These are phyloP conservation scores for Pyrenophora teres DNA, from an alignment of 2,329 filamentous ascomycete genomes.

Conservation along the genomic window DNA sequence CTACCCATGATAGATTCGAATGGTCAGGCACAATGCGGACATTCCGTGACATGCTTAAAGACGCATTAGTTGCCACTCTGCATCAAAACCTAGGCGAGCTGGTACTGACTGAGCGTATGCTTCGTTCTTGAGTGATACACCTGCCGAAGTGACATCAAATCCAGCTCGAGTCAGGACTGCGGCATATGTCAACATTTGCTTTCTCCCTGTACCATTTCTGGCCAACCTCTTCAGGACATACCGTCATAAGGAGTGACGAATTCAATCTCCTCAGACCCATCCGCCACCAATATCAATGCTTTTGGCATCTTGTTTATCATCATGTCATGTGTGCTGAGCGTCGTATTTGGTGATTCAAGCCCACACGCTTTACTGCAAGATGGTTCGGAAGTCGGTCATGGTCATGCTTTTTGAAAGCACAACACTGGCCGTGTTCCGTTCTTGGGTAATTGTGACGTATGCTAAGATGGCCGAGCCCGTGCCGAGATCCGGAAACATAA, in stretches of 20 bases:
- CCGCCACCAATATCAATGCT: slow-evolving; percentile 46
- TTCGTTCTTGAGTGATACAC: slow-evolving; percentile 42
- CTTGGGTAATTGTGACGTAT: slow-evolving; percentile 14
- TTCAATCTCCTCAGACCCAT: slow-evolving; percentile 50
- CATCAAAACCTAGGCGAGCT: not conserved
- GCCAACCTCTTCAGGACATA: slow-evolving; percentile 13
- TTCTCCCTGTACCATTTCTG: not conserved
- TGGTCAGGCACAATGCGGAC: slow-evolving; percentile 45
- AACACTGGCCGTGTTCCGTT: not conserved
- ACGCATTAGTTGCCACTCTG: not conserved
- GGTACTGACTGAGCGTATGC: slow-evolving; percentile 34
- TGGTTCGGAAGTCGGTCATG: not conserved
- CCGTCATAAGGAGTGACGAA: slow-evolving; percentile 50
- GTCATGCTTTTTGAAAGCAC: not conserved
- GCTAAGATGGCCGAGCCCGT: slow-evolving; percentile 4
- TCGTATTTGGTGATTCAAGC: not conserved
- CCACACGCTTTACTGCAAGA: not conserved
- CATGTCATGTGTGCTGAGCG: not conserved
- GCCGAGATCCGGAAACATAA: slow-evolving; percentile 3
- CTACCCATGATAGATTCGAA: slow-evolving; percentile 25
- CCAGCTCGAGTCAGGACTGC: slow-evolving; percentile 47
- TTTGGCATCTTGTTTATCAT: slow-evolving; percentile 31
- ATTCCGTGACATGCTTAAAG: slow-evolving; percentile 43
- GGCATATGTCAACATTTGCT: not conserved
- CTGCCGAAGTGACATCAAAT: slow-evolving; percentile 44